A percentile compares a stretch with the other conserved stretches of the same genome.
phyloP scores from a whole-genome alignment of 2,329 filamentous ascomycete species.

The Magnaporthiopsis incrustans region DNA sequence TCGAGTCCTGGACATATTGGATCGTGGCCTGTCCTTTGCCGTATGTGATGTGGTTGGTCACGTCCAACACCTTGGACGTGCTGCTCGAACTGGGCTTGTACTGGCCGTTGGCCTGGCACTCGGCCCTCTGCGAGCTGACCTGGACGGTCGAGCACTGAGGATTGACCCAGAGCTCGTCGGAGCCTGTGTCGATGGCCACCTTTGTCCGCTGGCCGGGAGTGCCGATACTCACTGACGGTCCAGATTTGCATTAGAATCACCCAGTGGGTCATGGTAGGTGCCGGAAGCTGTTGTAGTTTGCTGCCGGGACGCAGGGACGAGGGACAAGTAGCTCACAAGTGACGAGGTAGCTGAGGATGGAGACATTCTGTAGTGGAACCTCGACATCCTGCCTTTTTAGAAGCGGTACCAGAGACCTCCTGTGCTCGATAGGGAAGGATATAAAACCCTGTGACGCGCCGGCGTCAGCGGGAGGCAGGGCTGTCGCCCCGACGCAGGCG shows the following conservation, averaged over 20 bases:
- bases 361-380: conserved; percentile 10
- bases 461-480: neutral
- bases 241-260: neutral
- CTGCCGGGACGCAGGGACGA: neutral
- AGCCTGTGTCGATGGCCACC: conserved; percentile 45
- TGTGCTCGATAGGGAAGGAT: conserved; percentile 7
- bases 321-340: neutral
- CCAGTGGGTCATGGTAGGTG: neutral
- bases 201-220: conserved; percentile 38
- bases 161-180: conserved; percentile 51
- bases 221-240: conserved; percentile 32
- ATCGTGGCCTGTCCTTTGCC: conserved; percentile 21
- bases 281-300: too few relatives aligned
- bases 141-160: conserved; percentile 40
- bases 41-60: conserved; percentile 18
- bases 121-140: conserved; percentile 20
- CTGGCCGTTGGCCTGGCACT: conserved; percentile 31
- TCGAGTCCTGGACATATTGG: conserved; percentile 21
- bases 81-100: conserved; percentile 24
- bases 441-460: neutral
- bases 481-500: neutral
- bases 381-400: conserved; percentile 6
- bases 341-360: conserved; percentile 10
- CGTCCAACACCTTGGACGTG: conserved; percentile 13
- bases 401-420: neutral